phyloP scores from a whole-genome alignment of 768 basidiomycete genomes.

The Galerina sulciceps region DNA sequence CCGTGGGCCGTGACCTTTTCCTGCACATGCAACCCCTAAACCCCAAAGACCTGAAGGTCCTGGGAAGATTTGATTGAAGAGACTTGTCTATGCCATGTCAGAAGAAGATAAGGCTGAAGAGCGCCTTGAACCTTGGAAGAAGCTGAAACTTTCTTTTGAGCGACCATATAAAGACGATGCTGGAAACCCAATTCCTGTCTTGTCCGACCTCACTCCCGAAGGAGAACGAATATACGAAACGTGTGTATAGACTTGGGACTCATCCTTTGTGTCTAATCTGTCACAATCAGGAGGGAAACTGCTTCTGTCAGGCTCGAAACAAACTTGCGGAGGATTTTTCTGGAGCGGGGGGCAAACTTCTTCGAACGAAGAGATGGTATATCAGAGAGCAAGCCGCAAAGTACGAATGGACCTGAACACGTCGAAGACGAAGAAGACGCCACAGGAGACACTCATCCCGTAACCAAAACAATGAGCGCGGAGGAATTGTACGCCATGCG shows the following conservation, averaged over 20 bases:
- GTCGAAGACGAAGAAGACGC: slow-evolving; percentile 25
- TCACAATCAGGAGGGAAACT: slow-evolving; percentile 51
- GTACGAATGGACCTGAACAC: not conserved
- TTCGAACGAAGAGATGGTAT: slow-evolving; percentile 49
- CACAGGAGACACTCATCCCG: slow-evolving; percentile 18
- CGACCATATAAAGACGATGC: slow-evolving; percentile 81
- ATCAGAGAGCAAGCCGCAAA: slow-evolving; percentile 11
- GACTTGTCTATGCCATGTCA: slow-evolving; percentile 6
- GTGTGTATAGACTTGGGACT: slow-evolving; percentile 44
- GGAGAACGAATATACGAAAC: slow-evolving; percentile 74
- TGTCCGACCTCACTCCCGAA: slow-evolving; percentile 72
- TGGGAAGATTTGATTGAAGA: no score
- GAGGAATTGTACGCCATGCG: slow-evolving; percentile 80
- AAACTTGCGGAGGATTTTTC: slow-evolving; percentile 69
- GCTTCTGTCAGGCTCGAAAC: slow-evolving; percentile 63
- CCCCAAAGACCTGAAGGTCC: not conserved
- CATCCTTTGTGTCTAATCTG: slow-evolving; percentile 12
- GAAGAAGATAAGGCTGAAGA: not conserved
- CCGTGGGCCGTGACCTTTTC: no score
- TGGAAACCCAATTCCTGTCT: slow-evolving; percentile 61
- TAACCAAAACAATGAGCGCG: slow-evolving; percentile 60
- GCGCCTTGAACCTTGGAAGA: slow-evolving; percentile 53
- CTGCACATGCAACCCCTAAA: not conserved
- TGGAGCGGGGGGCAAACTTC: slow-evolving; percentile 76
- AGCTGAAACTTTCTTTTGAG: slow-evolving; percentile 72